phyloP scores from a whole-genome alignment of 2,329 filamentous ascomycete genomes.

The Paracorniculantispora psalliotae region DNA sequence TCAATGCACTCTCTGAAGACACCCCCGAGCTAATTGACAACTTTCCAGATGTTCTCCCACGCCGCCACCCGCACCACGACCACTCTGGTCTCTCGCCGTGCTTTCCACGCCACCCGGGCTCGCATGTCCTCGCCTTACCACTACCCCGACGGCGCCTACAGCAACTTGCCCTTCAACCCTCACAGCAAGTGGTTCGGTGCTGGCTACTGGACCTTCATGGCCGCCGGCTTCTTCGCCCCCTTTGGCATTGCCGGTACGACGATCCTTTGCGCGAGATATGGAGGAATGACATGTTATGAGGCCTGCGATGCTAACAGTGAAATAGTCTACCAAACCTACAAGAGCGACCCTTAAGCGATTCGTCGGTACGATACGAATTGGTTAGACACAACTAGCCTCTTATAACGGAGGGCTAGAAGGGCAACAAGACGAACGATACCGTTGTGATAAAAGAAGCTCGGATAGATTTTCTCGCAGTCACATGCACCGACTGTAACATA shows the following conservation, averaged over 20 bases:
- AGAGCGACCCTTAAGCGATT: conserved; percentile 31
- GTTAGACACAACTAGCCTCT: neutral
- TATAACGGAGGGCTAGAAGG: neutral
- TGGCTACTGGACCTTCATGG: conserved; percentile 72
- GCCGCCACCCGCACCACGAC: conserved; percentile 61
- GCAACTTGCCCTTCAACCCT: conserved; percentile 96
- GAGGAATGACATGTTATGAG: neutral
- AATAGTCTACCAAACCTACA: conserved; percentile 45
- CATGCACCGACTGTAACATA: conserved; percentile 14
- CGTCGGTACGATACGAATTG: neutral
- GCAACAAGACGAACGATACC: neutral
- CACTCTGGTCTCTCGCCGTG: conserved; percentile 74
- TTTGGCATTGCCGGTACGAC: conserved; percentile 56
- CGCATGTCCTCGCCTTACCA: conserved; percentile 90
- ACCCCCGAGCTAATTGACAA: conserved; percentile 36
- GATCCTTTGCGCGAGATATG: conserved; percentile 22
- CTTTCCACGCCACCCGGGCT: conserved; percentile 86
- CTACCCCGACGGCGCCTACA: conserved; percentile 93
- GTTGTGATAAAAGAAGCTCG: conserved; percentile 14
- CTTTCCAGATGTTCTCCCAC: conserved; percentile 74
- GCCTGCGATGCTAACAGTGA: conserved; percentile 18
- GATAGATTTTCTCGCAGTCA: conserved; percentile 13
- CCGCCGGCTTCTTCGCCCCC: conserved; percentile 53
- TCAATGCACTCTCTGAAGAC: neutral
- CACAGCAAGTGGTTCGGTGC: conserved; percentile 78